Base-by-base conservation (phyloP, 805 yeast genomes). In the Ogataea henricii region DNA sequence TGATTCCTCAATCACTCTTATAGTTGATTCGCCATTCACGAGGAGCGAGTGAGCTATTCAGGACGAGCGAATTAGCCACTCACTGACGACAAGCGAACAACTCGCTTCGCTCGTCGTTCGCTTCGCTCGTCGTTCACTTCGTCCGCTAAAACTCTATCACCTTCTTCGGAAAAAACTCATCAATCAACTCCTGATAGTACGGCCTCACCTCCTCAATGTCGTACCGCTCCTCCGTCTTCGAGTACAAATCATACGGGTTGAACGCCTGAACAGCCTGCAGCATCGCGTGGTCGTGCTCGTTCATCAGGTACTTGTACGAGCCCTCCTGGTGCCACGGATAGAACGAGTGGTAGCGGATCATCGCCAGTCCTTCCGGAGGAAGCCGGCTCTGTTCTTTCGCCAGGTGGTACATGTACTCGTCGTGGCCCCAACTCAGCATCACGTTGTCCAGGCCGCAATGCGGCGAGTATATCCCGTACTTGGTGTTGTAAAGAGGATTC, bases 391-490 rank as follows among this genome's bases (percentile, higher is more conserved):
- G 84, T 47, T 73, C 71, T 60, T 82, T 83, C 10, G 87, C 87
- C 26, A 84, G 69, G 58, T 83, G 87, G 55, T 83, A 84, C 87
- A 84, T 82, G 64, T 84, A 84, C 59, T 84, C 90, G 62, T 84
- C 90, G 58, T 84, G 90, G 4, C 90, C 90, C 89, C 89, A 84
- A 47, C 87, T 81, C 35, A 84, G 64, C 85, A 84, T 82, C 22
- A 84, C 87, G 34, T 81, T 79, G 49, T 81, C 86, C 29, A 84
- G 63, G 0, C 90, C 90, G 63, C 89, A 83, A 49, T 78, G 72
- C 32, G 75, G 77, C 25, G 79, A 74, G 59, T 84, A 84, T 26
- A 84, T 79, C 3, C 90, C 90, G 60, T 74, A 81, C 60, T 83
- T 82, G 16, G 85, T 73, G 45, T 77, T 78, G 62, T 84, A 84